A percentile compares a stretch with the other conserved stretches of the same genome.
Evolutionary conservation across 129 eudicot species (phyloP).

Genomic region (Centrapalus pauciflorus): DNA sequence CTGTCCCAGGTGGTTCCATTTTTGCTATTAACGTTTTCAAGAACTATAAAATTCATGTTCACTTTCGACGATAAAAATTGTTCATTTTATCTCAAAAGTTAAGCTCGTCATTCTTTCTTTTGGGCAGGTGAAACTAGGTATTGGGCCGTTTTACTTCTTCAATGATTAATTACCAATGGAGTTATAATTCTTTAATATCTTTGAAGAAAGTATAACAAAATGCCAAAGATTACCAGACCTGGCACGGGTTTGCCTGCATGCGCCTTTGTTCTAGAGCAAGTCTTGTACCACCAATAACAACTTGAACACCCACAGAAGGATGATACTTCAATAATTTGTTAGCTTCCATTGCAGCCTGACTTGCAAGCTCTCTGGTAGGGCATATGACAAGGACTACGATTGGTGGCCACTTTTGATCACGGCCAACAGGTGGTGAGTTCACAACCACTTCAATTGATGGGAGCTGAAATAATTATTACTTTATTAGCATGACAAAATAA

Average conservation of each 20-base stretch:
- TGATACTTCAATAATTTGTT: constrained; percentile 76
- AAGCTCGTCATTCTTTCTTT: not conserved
- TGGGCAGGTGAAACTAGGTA: not conserved
- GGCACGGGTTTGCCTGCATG: constrained; percentile 91
- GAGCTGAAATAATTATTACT: constrained; percentile 54
- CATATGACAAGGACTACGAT: constrained; percentile 85
- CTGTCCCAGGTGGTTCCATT: no score
- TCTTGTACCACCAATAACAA: constrained; percentile 96
- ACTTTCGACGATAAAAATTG: no score
- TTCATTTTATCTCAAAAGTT: no score
- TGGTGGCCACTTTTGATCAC: constrained; percentile 83
- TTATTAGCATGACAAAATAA: not conserved
- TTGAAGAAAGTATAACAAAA: not conserved
- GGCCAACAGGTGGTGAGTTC: constrained; percentile 51
- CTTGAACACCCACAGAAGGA: constrained; percentile 94
- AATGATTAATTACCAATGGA: not conserved
- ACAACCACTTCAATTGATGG: constrained; percentile 82
- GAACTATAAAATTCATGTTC: no score
- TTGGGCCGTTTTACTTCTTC: not conserved
- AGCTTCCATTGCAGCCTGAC: constrained; percentile 96
- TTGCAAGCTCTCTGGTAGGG: constrained; percentile 97
- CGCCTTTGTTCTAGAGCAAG: constrained; percentile 85
- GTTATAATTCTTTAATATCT: not conserved
- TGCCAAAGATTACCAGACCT: constrained; percentile 42
- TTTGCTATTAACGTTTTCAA: no score